Evolutionary conservation across 257 asterid species (phyloP), one percentile per base, ranked within the genome.

Genomic region (Rauvolfia tetraphylla): DNA sequence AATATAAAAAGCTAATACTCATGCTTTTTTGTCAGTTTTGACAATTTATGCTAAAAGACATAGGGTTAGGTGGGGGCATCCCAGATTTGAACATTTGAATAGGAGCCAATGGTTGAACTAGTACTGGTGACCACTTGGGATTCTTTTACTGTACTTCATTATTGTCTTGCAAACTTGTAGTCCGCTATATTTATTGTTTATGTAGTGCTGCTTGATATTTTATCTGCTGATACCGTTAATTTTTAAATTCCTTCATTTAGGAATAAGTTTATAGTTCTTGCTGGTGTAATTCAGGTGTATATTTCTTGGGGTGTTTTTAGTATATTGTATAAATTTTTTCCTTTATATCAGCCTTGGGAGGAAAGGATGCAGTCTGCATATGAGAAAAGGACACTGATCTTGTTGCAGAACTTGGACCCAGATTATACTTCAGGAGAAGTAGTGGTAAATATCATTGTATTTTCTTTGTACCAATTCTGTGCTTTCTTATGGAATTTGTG

Each of bases 341-440:
- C 38, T 75, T 41, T 71, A 36, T 79, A 68, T 80, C 81, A 93
- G 97, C 75, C 91, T 39, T 93, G 97, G 97, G 90, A 85, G 85
- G 86, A 85, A 73, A 84, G 81, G 82, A 76, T 88, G 87, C 86
- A 74, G 81, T 38, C 56, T 72, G 93, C 96, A 79, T 84, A 90
- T 54, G 89, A 86, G 72, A 81, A 90, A 68, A 88, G 93, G 61
- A 80, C 75, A 38, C 84, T 93, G 78, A 82, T 90, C 81, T 81
- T 90, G 76, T 87, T 93, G 72, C 89, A 82, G 83, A 93, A 93
- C 85, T 82, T 93, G 83, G 88, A 89, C 82, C 96, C 97, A 33
- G 81, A 77, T 51, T 92, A 86, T 79, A 87, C 96, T 65, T 93
- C 98, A 13, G 93, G 84, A 81, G 98, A 93, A 63, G 97, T 92